A percentile compares a stretch with the other conserved stretches of the same genome.
Conservation (phyloP, 2,329 filamentous ascomycete species). For the Cladosporium sp. region DNA sequence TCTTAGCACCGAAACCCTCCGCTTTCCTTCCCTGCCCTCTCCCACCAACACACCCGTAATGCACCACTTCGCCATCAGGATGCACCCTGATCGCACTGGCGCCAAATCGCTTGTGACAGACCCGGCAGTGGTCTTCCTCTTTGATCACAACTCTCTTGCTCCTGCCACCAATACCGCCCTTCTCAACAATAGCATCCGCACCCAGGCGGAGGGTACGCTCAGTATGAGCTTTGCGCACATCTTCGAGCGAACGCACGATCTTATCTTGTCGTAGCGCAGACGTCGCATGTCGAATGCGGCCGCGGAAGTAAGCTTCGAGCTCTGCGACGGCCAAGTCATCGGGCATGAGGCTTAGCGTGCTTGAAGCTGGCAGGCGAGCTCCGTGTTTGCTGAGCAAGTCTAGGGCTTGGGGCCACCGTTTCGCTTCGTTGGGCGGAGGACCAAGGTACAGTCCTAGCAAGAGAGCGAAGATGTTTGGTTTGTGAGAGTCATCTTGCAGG, state of each 20-base stretch:
- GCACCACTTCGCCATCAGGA: constrained; percentile 62
- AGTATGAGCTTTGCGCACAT: constrained; percentile 74
- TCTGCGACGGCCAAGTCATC: constrained; percentile 73
- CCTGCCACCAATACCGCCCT: constrained; percentile 62
- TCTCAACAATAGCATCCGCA: constrained; percentile 53
- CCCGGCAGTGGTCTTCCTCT: constrained; percentile 86
- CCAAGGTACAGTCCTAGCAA: constrained; percentile 86
- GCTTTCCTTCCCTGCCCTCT: neutral
- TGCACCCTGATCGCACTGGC: constrained; percentile 88
- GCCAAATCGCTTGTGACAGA: constrained; percentile 90
- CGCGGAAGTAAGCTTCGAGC: constrained; percentile 87
- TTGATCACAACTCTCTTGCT: constrained; percentile 74
- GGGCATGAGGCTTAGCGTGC: constrained; percentile 83
- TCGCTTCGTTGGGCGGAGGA: constrained; percentile 70
- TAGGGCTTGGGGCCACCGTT: constrained; percentile 70
- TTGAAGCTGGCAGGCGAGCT: constrained; percentile 82
- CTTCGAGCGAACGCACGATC: constrained; percentile 73
- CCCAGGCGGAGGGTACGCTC: constrained; percentile 75
- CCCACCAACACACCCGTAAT: constrained; percentile 49
- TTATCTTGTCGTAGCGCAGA: constrained; percentile 77
- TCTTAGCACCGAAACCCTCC: neutral
- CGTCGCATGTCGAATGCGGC: constrained; percentile 83
- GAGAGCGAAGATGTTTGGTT: constrained; percentile 79
- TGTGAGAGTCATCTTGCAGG: neutral
- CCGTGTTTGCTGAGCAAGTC: constrained; percentile 89